Percentiles rank a stretch among this genome's conserved stretches.
phyloP scores from a whole-genome alignment of 345 rosid genomes.

The Syzygium jambos region DNA sequence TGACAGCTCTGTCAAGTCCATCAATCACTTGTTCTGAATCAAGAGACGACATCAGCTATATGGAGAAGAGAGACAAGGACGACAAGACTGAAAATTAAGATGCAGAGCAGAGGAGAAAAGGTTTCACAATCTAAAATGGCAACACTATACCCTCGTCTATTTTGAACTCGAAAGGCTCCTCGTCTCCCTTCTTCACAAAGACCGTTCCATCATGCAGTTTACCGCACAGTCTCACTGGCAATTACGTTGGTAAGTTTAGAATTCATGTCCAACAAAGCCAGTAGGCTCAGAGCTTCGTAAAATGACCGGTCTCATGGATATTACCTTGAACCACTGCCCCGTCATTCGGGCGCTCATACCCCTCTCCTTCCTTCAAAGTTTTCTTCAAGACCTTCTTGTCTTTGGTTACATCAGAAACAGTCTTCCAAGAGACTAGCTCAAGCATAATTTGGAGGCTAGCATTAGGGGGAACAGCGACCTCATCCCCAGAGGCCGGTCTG shows the following conservation, averaged over 20 bases:
- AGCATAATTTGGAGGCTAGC: constrained; percentile 6
- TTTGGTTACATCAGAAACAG: constrained; percentile 6
- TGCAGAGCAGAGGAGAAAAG: background rate
- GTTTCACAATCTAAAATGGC: background rate
- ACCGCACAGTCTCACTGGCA: constrained; percentile 24
- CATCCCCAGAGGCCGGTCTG: constrained; percentile 2
- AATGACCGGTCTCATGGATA: background rate
- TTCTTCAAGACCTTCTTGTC: constrained; percentile 14
- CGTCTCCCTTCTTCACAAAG: constrained; percentile 26
- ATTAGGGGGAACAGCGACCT: constrained; percentile 4
- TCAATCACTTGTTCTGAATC: constrained; percentile 30
- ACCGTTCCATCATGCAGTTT: constrained; percentile 22
- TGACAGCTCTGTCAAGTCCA: constrained; percentile 36
- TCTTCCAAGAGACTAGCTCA: constrained; percentile 8
- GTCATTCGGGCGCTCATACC: constrained; percentile 9
- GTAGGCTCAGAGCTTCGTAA: background rate
- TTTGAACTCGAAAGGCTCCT: constrained; percentile 20
- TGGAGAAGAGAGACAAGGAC: background rate
- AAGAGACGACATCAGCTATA: background rate
- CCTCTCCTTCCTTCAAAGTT: constrained; percentile 14
- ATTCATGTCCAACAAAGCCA: background rate
- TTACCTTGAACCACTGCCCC: constrained; percentile 10
- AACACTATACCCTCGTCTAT: constrained; percentile 47
- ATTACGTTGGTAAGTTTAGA: background rate
- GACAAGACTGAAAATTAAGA: background rate